Base-by-base conservation (phyloP, 2,329 filamentous ascomycete species). In the Fusarium sarcochroum region DNA sequence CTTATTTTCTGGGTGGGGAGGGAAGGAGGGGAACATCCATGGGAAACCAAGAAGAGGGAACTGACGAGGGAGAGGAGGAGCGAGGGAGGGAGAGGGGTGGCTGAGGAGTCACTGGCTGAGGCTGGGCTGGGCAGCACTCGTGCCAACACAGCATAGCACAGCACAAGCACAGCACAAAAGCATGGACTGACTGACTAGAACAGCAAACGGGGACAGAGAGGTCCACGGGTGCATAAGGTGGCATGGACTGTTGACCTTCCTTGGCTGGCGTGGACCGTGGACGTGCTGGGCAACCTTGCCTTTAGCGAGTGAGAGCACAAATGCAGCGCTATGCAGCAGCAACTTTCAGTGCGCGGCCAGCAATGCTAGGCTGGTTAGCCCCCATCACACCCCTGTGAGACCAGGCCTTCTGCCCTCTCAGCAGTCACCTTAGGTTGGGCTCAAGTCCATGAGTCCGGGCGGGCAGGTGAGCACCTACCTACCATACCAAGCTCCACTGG, bases 101-200 rank as follows among this genome's bases (percentile, higher is more conserved):
- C 72, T 77, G 73, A 75, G 64, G 63, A 66, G 65, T 68, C 55
- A 65, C 70, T 69, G 67, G 66, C 63, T 71, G 66, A 73, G 70
- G 70, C 74, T 73, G 71, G 70, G 42, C 37, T 54, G 30, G 20
- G 49, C 32, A 34, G 25, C 70, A 71, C 60, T 75, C 66, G 59
- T 76, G 73, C 71, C 75, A 76, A 64, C 74, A 47, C 67, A 75
- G 57, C 63, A 63, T 49, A 61, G 52, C 63, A 69, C 49, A 68
- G 56, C 61, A 66, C 46, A 47, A 70, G 47, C 61, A 57, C 44
- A 60, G 47, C 55, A 53, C 55, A 58, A 37, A 62, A 64, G 54
- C 53, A 66, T 60, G 47, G 47, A 48, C n/a, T n/a, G n/a, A n/a
- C n/a, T n/a, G n/a, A n/a, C 34, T 53, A 37, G 30, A 27, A 38